These are phyloP conservation scores for Fusarium pseudonygamai DNA, from an alignment of 2,329 filamentous ascomycete species.

Conservation along the genomic window DNA sequence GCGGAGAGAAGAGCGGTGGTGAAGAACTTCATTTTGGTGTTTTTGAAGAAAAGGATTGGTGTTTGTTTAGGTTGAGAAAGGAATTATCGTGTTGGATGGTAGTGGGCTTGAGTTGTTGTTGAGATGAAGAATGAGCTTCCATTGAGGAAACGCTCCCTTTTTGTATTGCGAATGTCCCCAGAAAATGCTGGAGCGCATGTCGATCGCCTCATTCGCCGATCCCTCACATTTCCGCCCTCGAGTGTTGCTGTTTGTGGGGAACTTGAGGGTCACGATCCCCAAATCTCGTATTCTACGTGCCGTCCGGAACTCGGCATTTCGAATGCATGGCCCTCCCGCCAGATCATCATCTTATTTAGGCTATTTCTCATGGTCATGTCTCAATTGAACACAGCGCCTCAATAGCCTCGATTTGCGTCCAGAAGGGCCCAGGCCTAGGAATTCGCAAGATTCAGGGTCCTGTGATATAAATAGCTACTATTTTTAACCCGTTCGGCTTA, in stretches of 20 bases:
- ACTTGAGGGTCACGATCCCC: slow-evolving; percentile 14
- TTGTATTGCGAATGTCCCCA: neutral
- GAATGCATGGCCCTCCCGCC: neutral
- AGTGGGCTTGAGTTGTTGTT: neutral
- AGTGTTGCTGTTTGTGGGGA: slow-evolving; percentile 13
- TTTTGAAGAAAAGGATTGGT: neutral
- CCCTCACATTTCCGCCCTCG: neutral
- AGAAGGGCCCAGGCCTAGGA: neutral
- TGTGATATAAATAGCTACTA: slow-evolving; percentile 3
- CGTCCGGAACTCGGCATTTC: slow-evolving; percentile 13
- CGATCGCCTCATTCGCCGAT: slow-evolving; percentile 9
- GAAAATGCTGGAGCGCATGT: neutral
- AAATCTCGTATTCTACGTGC: slow-evolving; percentile 26
- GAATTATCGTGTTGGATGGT: too few relatives aligned
- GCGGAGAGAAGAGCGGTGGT: slow-evolving; percentile 18
- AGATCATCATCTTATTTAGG: neutral
- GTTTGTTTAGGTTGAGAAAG: neutral
- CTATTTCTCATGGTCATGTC: neutral
- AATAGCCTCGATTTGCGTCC: neutral
- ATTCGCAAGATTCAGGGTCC: neutral
- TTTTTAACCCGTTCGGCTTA: neutral
- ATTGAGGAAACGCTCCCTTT: neutral
- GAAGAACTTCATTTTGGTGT: slow-evolving; percentile 33
- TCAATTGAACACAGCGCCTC: neutral
- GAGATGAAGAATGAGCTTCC: neutral